Evolutionary conservation across 2,329 filamentous ascomycete species (phyloP).

Genomic region (Ophiosphaerella korrae): DNA sequence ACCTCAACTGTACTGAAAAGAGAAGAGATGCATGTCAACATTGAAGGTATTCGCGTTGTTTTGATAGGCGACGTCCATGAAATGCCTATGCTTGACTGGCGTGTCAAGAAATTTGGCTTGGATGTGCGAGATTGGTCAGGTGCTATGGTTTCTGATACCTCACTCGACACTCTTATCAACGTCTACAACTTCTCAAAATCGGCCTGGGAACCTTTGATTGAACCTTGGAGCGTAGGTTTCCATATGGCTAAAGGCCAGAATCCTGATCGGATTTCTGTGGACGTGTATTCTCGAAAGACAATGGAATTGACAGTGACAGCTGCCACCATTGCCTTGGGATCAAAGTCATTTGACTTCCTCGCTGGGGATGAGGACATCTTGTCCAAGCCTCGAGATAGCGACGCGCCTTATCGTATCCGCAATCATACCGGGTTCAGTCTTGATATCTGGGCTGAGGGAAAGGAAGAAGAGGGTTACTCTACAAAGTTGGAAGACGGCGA

Average conservation of each 20-base stretch:
- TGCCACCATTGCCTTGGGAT: slow-evolving; percentile 88
- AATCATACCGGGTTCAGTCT: slow-evolving; percentile 96
- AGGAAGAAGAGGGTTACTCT: slow-evolving; percentile 71
- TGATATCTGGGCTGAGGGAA: slow-evolving; percentile 74
- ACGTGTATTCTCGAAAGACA: slow-evolving; percentile 84
- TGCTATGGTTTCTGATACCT: slow-evolving; percentile 82
- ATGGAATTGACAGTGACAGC: slow-evolving; percentile 93
- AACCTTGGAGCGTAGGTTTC: slow-evolving; percentile 95
- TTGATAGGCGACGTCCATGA: slow-evolving; percentile 96
- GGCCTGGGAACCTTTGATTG: slow-evolving; percentile 93
- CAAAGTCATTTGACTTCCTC: slow-evolving; percentile 90
- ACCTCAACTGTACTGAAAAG: slow-evolving; percentile 63
- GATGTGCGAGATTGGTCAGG: slow-evolving; percentile 90
- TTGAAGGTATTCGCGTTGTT: slow-evolving; percentile 89
- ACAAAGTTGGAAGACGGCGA: slow-evolving; percentile 84
- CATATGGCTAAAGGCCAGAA: slow-evolving; percentile 79
- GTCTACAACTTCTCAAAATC: slow-evolving; percentile 99
- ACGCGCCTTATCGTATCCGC: slow-evolving; percentile 89
- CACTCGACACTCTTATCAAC: slow-evolving; percentile 92
- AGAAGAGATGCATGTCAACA: slow-evolving; percentile 82
- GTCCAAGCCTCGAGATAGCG: slow-evolving; percentile 87
- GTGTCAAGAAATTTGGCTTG: slow-evolving; percentile 85
- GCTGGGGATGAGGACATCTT: slow-evolving; percentile 87
- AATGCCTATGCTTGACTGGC: slow-evolving; percentile 90
- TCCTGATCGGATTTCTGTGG: slow-evolving; percentile 78